Base-by-base conservation (phyloP, 495 filamentous ascomycete species). In the Cryomyces antarcticus region DNA sequence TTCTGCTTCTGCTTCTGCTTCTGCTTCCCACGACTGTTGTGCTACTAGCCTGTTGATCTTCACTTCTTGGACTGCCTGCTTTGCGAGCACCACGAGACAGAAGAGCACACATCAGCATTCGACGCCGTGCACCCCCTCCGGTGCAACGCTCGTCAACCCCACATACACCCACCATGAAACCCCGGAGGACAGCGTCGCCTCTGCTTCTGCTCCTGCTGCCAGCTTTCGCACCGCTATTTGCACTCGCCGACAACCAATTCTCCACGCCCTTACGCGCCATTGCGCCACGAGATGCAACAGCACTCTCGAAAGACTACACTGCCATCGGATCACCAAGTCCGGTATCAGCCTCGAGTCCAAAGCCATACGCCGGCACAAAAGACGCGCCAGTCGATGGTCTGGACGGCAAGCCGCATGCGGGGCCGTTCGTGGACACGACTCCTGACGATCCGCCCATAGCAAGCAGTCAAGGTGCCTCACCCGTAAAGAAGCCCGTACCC, bases 341-440 rank as follows among this genome's bases (percentile, higher is more conserved):
- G 7, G 17, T 48, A n/a, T 27, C 48, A 59, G 59, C 49, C 48
- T 51, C 40, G 62, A 63, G 46, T 33, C 58, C 58, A 27, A 57
- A 60, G 43, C 40, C 51, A 41, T 65, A 62, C 5, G 46, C 66
- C 48, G 82, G 81, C 39, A 86, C 82, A 46, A 84, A 82, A 62
- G 77, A 89, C 66, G 83, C 83, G 48, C 89, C 92, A 1, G 80
- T 96, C 5, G 89, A 97, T 57, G 92, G 89, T 31, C 80, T 84
- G 49, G 89, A 97, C 68, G 89, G 89, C 28, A 87, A 85, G 65
- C 89, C 89, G 30, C 89, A 97, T 57, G 73, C 75, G 27, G 89
- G 89, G 6, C 89, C 92, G 3, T 64, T 54, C 37, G 57, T 66
- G 4, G 66, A 66, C 13, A 49, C 57, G n/a, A 24, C 17, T 24